Evolutionary conservation across 805 yeast species (phyloP).

Genomic region (Saccharomycopsis sp.): DNA sequence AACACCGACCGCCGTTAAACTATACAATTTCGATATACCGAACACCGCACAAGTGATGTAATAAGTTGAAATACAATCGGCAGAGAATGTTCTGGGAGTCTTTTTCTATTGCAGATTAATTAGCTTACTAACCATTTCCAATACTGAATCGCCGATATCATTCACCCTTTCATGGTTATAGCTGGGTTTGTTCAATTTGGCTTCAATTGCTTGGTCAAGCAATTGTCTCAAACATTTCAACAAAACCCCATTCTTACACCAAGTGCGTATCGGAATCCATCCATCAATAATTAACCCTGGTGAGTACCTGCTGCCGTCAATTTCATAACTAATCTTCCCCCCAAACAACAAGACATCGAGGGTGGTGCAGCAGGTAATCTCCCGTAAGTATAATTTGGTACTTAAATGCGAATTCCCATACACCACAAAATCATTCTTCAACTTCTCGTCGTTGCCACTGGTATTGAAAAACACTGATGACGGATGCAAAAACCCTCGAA

Average conservation of each 20-base stretch:
- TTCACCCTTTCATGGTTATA: background rate
- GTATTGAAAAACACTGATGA: conserved; percentile 65
- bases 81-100: too few species aligned
- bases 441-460: conserved; percentile 31
- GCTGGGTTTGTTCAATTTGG: conserved; percentile 36
- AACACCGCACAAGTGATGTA: too few species aligned
- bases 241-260: conserved; percentile 91
- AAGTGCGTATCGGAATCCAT: conserved; percentile 88
- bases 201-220: conserved; percentile 61
- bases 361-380: conserved; percentile 72
- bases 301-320: conserved; percentile 33
- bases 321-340: conserved; percentile 58
- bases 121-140: too few species aligned
- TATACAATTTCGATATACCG: too few species aligned
- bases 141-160: too few species aligned
- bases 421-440: conserved; percentile 54
- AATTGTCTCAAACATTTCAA: conserved; percentile 61
- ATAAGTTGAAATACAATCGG: too few species aligned
- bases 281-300: conserved; percentile 82
- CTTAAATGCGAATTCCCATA: conserved; percentile 58
- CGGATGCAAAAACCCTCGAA: conserved; percentile 81
- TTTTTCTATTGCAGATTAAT: too few species aligned
- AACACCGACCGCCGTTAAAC: too few species aligned
- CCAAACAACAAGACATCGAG: conserved; percentile 76
- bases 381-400: conserved; percentile 61